phyloP scores from a whole-genome alignment of 352 stramenopile species.

The Globisporangium takayamanum region DNA sequence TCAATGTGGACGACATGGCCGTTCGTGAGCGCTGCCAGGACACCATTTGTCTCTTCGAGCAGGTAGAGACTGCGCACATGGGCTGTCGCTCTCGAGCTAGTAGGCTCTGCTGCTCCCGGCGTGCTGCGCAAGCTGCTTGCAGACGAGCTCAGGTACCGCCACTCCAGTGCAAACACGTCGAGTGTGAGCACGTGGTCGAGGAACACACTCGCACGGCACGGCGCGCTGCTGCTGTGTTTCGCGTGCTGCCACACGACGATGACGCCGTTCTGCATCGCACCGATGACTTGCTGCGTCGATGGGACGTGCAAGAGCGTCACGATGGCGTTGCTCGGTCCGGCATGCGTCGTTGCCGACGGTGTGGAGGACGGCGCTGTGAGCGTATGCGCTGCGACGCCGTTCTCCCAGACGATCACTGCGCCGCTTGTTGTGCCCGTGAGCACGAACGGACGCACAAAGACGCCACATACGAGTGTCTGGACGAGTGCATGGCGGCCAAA shows the following conservation, averaged over 20 bases:
- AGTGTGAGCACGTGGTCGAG: slow-evolving; percentile 20
- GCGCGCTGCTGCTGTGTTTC: slow-evolving; percentile 8
- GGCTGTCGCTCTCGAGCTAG: neutral
- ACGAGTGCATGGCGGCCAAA: slow-evolving; percentile 60
- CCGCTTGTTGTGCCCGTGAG: slow-evolving; percentile 48
- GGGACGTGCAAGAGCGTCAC: slow-evolving; percentile 31
- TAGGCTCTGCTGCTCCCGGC: too few species aligned
- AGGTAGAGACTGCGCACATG: slow-evolving; percentile 12
- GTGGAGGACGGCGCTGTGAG: slow-evolving; percentile 8
- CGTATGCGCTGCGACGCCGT: slow-evolving; percentile 41
- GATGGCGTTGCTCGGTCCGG: slow-evolving; percentile 13
- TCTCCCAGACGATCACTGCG: slow-evolving; percentile 48
- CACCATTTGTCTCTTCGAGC: slow-evolving; percentile 20
- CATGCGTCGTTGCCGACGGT: neutral
- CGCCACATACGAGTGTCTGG: slow-evolving; percentile 38
- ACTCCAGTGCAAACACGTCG: slow-evolving; percentile 13
- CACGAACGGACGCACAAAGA: slow-evolving; percentile 35
- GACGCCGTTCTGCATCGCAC: slow-evolving; percentile 25
- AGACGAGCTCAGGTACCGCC: slow-evolving; percentile 8
- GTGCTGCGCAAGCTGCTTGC: slow-evolving; percentile 5
- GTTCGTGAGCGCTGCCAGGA: slow-evolving; percentile 16
- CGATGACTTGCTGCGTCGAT: slow-evolving; percentile 35
- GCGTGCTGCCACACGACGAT: slow-evolving; percentile 32
- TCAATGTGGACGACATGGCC: slow-evolving; percentile 14
- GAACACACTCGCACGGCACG: slow-evolving; percentile 23